These are phyloP conservation scores for Alternaria solani DNA, from an alignment of 2,329 filamentous ascomycete genomes.

Conservation along the genomic window DNA sequence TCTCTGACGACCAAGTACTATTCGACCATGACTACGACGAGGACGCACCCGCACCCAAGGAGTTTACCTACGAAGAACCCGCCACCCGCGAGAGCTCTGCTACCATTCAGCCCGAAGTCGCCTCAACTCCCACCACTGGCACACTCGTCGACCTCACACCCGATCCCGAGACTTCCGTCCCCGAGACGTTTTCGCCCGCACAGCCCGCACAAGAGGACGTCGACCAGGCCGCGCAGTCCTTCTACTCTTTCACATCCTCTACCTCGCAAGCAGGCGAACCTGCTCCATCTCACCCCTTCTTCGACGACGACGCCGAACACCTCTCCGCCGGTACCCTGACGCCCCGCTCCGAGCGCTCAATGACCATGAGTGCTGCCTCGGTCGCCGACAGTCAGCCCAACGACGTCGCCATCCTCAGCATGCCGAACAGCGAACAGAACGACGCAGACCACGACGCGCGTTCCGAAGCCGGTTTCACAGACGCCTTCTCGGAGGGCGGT, in stretches of 20 bases:
- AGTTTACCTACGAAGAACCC: constrained; percentile 36
- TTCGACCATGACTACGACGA: constrained; percentile 51
- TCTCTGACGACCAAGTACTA: constrained; percentile 54
- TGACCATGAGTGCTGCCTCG: constrained; percentile 37
- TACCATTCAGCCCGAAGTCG: constrained; percentile 33
- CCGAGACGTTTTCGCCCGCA: constrained; percentile 27
- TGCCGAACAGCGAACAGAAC: constrained; percentile 33
- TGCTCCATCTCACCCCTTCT: constrained; percentile 10
- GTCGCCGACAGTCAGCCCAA: constrained; percentile 39
- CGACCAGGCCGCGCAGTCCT: constrained; percentile 44
- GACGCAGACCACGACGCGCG: constrained; percentile 46
- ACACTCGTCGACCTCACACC: constrained; percentile 47
- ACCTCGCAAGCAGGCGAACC: constrained; percentile 18
- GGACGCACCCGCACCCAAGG: constrained; percentile 40
- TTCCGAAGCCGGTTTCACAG: constrained; percentile 48
- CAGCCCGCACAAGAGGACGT: constrained; percentile 18
- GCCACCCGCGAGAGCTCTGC: constrained; percentile 40
- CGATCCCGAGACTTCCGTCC: constrained; percentile 26
- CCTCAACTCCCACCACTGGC: constrained; percentile 17
- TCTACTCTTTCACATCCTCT: constrained; percentile 47
- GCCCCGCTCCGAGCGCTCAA: constrained; percentile 47
- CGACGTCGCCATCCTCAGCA: constrained; percentile 47
- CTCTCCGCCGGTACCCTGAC: constrained; percentile 50
- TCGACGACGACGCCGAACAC: constrained; percentile 24
- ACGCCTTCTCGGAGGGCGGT: constrained; percentile 45